phyloP scores from a whole-genome alignment of 305 asterid genomes.

The Andrographis paniculata region DNA sequence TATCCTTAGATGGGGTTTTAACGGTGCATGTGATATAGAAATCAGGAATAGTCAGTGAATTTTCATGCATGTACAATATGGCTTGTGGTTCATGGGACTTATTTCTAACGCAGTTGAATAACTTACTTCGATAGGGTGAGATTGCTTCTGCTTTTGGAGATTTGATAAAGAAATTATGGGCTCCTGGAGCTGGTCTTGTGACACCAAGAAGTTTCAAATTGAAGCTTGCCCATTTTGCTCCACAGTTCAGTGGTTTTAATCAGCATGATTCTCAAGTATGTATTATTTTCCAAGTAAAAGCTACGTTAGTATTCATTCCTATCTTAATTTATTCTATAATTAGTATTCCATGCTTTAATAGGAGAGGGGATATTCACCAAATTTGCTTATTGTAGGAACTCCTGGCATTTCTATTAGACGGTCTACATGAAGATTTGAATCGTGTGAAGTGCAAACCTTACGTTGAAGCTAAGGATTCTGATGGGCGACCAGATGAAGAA shows the following conservation, averaged over 20 bases:
- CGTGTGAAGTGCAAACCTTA: constrained; percentile 93
- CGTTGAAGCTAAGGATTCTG: constrained; percentile 79
- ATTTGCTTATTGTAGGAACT: constrained; percentile 56
- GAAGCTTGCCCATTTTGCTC: constrained; percentile 96
- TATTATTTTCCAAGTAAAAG: constrained; percentile 19
- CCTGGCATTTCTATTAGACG: constrained; percentile 88
- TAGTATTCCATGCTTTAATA: constrained; percentile 8
- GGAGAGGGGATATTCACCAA: constrained; percentile 14
- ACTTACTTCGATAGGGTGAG: constrained; percentile 59
- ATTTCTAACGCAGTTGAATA: constrained; percentile 18
- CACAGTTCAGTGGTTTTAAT: constrained; percentile 92
- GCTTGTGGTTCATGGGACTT: constrained; percentile 9
- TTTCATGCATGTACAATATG: constrained; percentile 13
- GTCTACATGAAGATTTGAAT: constrained; percentile 97
- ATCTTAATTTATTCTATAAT: constrained; percentile 4
- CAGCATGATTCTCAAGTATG: constrained; percentile 99
- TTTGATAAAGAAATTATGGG: constrained; percentile 85
- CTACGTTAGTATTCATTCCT: constrained; percentile 9
- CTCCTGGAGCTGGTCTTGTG: constrained; percentile 81
- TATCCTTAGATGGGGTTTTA: constrained; percentile 14
- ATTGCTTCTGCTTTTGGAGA: constrained; percentile 95
- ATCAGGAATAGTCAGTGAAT: constrained; percentile 10
- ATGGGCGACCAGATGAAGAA: constrained; percentile 79
- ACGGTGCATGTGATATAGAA: constrained; percentile 13
- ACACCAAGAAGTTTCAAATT: constrained; percentile 84